Evolutionary conservation across 352 stramenopile genomes (phyloP), one percentile per base, ranked within the genome.

Genomic region (Pythium utonaiense): DNA sequence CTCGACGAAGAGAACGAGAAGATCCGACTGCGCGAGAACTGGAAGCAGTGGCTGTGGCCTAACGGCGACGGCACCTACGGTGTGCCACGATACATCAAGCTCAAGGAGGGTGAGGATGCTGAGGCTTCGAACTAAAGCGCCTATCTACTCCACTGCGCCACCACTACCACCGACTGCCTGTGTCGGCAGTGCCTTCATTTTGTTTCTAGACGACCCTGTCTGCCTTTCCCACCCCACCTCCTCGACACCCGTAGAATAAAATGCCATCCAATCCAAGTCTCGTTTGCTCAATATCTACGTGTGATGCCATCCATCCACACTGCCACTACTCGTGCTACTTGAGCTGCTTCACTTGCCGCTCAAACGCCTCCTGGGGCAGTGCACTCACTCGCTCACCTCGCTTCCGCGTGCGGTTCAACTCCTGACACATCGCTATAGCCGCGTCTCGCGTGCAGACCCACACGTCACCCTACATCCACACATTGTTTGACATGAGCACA

Each of bases 1-100:
- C 63, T 96, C 36, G 89, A 97, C 67, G 79, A 87, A 28, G 69
- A 78, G 65, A 97, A 97, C 71, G 89, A 96, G 66, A 97, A 92
- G 71, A 90, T 97, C 40, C 85, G 89, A 49, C 71, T 95, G 62
- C 85, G 83, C 41, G 60, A 92, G 19, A 86, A 76, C 56, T 97
- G 89, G 89, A 62, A 93, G 54, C 81, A 86, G 75, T 97, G 89
- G 89, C 75, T 97, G 44, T 95, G 89, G 75, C 89, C 89, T 8
- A 96, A 96, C 61, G 75, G 71, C 33, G 77, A 93, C n/a, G 89
- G 89, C 62, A 75, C 80, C 53, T 91, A 85, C 63, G 89, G 89
- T 28, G 83, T 96, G n/a, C 83, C 86, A 31, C 74, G 77, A 40
- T 97, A 96, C 78, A 83, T 97, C 68, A 97, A 97, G 77, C 60